Evolutionary conservation across 495 filamentous ascomycete species (phyloP).

Genomic region (Penicillium arizonense): DNA sequence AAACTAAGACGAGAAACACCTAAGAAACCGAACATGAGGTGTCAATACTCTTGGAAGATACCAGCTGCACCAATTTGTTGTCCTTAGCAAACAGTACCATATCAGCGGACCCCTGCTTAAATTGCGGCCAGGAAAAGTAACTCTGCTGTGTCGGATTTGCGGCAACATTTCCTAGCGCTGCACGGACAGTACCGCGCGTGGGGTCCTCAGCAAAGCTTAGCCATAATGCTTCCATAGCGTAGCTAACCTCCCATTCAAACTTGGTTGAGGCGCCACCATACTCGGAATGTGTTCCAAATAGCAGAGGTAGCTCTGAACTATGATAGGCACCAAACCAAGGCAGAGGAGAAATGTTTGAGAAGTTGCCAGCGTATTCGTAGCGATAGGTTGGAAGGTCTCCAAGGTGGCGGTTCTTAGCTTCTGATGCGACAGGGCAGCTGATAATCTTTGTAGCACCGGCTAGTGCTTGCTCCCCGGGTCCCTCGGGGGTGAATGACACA

Average conservation of each 20-base stretch:
- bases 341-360: too few relatives aligned
- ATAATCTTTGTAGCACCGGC: slow-evolving; percentile 10
- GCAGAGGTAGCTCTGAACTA: too few relatives aligned
- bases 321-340: too few relatives aligned
- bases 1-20: too few relatives aligned
- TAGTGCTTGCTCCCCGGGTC: slow-evolving; percentile 2
- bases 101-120: background rate
- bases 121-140: slow-evolving; percentile 7
- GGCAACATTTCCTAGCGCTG: background rate
- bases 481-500: slow-evolving; percentile 13
- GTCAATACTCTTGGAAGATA: slow-evolving; percentile 27
- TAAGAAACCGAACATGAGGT: too few relatives aligned
- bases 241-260: slow-evolving; percentile 16
- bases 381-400: background rate
- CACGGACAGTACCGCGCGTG: background rate
- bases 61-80: slow-evolving; percentile 6
- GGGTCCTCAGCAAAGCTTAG: slow-evolving; percentile 9
- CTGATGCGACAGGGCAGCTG: slow-evolving; percentile 10
- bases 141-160: slow-evolving; percentile 4
- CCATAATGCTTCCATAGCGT: slow-evolving; percentile 12
- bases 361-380: too few relatives aligned
- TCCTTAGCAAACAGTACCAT: slow-evolving; percentile 8
- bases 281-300: too few relatives aligned
- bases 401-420: slow-evolving; percentile 10
- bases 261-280: slow-evolving; percentile 11